Evolutionary conservation across 257 asterid species (phyloP), one percentile per base, ranked within the genome.

Genomic region (Prunella vulgaris): DNA sequence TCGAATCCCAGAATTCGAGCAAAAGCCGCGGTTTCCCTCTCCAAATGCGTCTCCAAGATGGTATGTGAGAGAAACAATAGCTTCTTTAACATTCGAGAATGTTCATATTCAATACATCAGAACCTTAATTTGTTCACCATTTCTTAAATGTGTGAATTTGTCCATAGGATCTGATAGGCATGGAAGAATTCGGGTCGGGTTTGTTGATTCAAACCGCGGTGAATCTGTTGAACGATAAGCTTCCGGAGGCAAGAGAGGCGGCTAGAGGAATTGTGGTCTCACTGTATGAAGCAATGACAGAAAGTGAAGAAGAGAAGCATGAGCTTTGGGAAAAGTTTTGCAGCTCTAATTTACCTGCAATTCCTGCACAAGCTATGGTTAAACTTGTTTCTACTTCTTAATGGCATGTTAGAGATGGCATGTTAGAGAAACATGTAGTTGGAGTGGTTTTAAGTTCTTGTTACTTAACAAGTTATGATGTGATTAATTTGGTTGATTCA

Each of bases 171-270:
- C 70, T 76, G 73, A 84, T 83, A 74, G 80, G 76, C 33, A 94
- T 91, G 93, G 79, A 89, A 59, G 95, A 86, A 46, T 85, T 84
- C 52, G 98, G 98, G 46, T 40, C 86, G 64, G 78, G 24, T 30
- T 42, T 68, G 7, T 24, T 88, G 82, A 81, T 85, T 13, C 82
- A 87, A 77, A 85, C 51, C 17, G 93, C 86, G 10, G 78, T 89
- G 13, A 83, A 81, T 38, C 74, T 87, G 83, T 72, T 86, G 54
- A 94, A 91, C 35, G 99, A 91, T 70, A 77, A 90, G 74, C 99
- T 94, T 10, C 98, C 95, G 0, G 97, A 89, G 80, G 99, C 97
- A 33, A 80, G 97, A 79, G 99, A 89, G 75, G 95, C 97, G 9
- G 97, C 97, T 30, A 76, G 96, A 66, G 61, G 87, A 5, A 81